Evolutionary conservation across 1,284 basidiomycete genomes (phyloP), one percentile per base, ranked within the genome.

Genomic region (Ganoderma multipileum): DNA sequence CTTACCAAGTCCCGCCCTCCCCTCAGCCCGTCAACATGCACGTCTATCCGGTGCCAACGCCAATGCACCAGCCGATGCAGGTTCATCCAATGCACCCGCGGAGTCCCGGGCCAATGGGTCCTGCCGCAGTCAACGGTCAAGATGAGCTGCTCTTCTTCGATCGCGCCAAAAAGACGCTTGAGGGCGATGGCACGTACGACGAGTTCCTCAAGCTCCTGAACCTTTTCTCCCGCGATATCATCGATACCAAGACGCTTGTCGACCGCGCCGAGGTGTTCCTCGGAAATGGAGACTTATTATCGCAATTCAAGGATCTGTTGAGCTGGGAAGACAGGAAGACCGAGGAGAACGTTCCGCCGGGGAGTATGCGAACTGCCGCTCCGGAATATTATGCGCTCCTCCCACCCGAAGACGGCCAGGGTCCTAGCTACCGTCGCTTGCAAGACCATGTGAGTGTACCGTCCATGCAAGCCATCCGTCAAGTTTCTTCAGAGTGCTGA

Each of bases 81-180:
- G 59, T 65, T 42, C 73, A 69, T 39, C 67, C 71, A n/a, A 66
- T 69, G 12, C 72, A 68, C 16, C 72, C 70, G 23, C 62, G 68
- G 8, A 68, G 69, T 64, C 60, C 65, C 12, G 67, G 70, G 3
- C 68, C 69, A 4, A 63, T 68, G 64, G 68, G 72, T 71, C 30
- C 82, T 81, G 68, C 33, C 42, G 3, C 14, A 4, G 38, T 20
- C 83, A 81, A 11, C 83, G 83, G 68, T 86, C 88, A 91, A n/a
- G 94, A 96, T 72, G 96, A 98, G 77, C 87, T 97, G 30, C 84
- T 93, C 16, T 99, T 99, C 86, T 99, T 99, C 77, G 96, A 99
- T 78, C 90, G 94, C 63, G 94, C 96, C 79, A 93, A 92, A 81
- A 91, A 90, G 75, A 85, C 86, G 61, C 84, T 95, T 67, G 93